Conservation (phyloP, 1,284 basidiomycete genomes). For the Moesziomyces sp. region DNA sequence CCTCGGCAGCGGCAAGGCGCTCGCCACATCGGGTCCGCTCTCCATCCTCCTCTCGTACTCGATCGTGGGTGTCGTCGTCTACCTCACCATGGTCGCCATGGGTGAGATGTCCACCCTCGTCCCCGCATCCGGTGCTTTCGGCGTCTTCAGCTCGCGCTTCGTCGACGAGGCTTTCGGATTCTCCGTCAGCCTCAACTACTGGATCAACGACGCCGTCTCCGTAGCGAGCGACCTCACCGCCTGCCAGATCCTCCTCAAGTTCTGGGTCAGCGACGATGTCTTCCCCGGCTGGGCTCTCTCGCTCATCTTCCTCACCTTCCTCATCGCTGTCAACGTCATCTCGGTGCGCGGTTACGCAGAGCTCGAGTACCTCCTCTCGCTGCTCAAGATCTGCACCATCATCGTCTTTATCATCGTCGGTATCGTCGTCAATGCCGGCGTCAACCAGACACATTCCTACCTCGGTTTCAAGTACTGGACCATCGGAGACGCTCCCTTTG, state of each 20-base stretch:
- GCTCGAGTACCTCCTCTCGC: slow-evolving; percentile 66
- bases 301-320: slow-evolving; percentile 70
- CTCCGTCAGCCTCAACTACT: slow-evolving; percentile 47
- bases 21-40: slow-evolving; percentile 70
- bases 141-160: slow-evolving; percentile 57
- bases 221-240: slow-evolving; percentile 73
- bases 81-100: slow-evolving; percentile 67
- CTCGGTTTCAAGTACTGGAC: slow-evolving; percentile 61
- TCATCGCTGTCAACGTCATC: slow-evolving; percentile 47
- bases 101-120: slow-evolving; percentile 59
- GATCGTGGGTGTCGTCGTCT: slow-evolving; percentile 65
- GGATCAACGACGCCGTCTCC: slow-evolving; percentile 53
- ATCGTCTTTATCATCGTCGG: slow-evolving; percentile 43
- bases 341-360: slow-evolving; percentile 79
- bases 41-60: slow-evolving; percentile 67
- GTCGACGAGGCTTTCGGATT: slow-evolving; percentile 45
- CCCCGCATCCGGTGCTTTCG: slow-evolving; percentile 60
- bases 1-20: slow-evolving; percentile 70
- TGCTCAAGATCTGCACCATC: slow-evolving; percentile 43
- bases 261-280: slow-evolving; percentile 34
- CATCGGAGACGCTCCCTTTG: slow-evolving; percentile 71
- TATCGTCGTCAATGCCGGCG: slow-evolving; percentile 50
- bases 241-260: slow-evolving; percentile 34
- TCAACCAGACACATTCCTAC: slow-evolving; percentile 38
- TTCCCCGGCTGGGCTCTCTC: slow-evolving; percentile 41